Conservation (phyloP, 306 rosid species). For the apple (Malus domestica) region ASM211411v1 NC_041798.1:41645001-41645500, state of each 20-base stretch:
- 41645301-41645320: background rate
- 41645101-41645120: conserved; percentile 81
- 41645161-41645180: conserved; percentile 50
- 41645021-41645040: conserved; percentile 63
- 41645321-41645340: background rate
- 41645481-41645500: background rate
- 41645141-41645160: conserved; percentile 54
- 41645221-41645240: conserved; percentile 55
- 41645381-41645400: background rate
- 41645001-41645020: conserved; percentile 58
- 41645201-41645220: conserved; percentile 81
- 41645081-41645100: conserved; percentile 54
- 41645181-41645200: conserved; percentile 49
- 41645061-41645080: conserved; percentile 71
- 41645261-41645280: background rate
- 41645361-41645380: background rate
- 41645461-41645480: background rate
- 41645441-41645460: background rate
- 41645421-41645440: background rate
- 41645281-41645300: background rate
- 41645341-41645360: background rate
- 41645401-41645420: conserved; percentile 8
- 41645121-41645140: conserved; percentile 69
- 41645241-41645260: conserved; percentile 65
- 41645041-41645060: conserved; percentile 80